Conservation (phyloP, 345 rosid species). For the Heritiera littoralis region DNA sequence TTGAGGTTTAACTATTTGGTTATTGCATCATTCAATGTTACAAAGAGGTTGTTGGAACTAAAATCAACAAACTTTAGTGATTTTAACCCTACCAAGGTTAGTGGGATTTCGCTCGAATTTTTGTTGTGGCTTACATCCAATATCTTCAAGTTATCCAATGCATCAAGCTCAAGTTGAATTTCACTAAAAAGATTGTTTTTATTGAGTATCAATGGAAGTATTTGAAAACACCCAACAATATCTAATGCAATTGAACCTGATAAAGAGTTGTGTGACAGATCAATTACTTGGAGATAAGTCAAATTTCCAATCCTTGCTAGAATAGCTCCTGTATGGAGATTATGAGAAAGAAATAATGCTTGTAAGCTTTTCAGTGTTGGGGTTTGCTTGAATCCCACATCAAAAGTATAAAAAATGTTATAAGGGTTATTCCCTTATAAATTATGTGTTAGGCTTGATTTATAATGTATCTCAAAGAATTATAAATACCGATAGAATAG, state of each 20-base stretch:
- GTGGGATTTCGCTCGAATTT: constrained; percentile 84
- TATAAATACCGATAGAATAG: too few species aligned
- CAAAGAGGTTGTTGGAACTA: constrained; percentile 80
- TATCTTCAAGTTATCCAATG: constrained; percentile 73
- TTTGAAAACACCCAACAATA: constrained; percentile 88
- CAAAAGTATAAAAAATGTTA: too few species aligned
- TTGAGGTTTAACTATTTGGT: constrained; percentile 80
- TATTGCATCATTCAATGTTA: constrained; percentile 75
- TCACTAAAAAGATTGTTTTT: constrained; percentile 82
- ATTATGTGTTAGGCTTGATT: too few species aligned
- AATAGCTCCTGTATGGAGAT: constrained; percentile 70
- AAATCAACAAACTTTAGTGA: constrained; percentile 88
- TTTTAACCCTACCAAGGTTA: constrained; percentile 82
- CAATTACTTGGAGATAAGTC: constrained; percentile 84
- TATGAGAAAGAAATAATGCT: constrained; percentile 82
- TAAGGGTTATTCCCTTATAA: too few species aligned
- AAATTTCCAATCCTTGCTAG: constrained; percentile 82
- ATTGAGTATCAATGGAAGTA: constrained; percentile 65
- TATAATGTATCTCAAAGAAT: too few species aligned
- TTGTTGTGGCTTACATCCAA: constrained; percentile 77
- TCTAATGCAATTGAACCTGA: constrained; percentile 80
- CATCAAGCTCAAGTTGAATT: constrained; percentile 92
- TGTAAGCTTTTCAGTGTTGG: constrained; percentile 82
- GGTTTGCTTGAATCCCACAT: too few species aligned
- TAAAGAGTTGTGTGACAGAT: constrained; percentile 72